These are phyloP conservation scores for Acanthamoeba sp. DNA, from an alignment of 208 protist genomes.

Conservation along the genomic window DNA sequence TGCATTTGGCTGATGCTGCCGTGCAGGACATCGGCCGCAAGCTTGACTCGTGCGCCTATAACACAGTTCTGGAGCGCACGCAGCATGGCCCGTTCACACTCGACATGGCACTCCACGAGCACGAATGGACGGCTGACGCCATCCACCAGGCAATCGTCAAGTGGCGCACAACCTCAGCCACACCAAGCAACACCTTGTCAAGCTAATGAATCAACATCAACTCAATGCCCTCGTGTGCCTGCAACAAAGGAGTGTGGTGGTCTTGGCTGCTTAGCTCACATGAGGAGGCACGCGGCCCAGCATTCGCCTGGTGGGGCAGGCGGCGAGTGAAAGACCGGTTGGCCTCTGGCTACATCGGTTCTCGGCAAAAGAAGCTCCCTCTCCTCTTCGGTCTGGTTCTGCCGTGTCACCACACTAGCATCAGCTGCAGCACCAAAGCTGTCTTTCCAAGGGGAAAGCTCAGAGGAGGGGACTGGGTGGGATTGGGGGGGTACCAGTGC, in stretches of 20 bases:
- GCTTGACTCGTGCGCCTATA: not conserved
- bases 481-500: too few relatives aligned
- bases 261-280: not conserved
- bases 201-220: too few relatives aligned
- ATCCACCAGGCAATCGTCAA: not conserved
- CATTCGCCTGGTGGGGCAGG: not conserved
- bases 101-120: constrained; percentile 8
- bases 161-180: not conserved
- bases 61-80: not conserved
- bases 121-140: constrained; percentile 7
- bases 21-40: not conserved
- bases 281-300: not conserved
- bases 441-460: too few relatives aligned
- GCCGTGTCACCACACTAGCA: too few relatives aligned
- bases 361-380: too few relatives aligned
- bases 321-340: not conserved
- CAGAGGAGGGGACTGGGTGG: too few relatives aligned
- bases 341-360: too few relatives aligned
- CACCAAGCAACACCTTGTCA: not conserved
- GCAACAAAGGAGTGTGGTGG: too few relatives aligned
- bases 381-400: too few relatives aligned
- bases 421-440: too few relatives aligned
- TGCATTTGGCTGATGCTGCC: too few relatives aligned
- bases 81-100: constrained; percentile 11
- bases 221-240: too few relatives aligned